These are phyloP conservation scores for Exutisphaerella laricina DNA, from an alignment of 2,329 filamentous ascomycete genomes.

Conservation along the genomic window DNA sequence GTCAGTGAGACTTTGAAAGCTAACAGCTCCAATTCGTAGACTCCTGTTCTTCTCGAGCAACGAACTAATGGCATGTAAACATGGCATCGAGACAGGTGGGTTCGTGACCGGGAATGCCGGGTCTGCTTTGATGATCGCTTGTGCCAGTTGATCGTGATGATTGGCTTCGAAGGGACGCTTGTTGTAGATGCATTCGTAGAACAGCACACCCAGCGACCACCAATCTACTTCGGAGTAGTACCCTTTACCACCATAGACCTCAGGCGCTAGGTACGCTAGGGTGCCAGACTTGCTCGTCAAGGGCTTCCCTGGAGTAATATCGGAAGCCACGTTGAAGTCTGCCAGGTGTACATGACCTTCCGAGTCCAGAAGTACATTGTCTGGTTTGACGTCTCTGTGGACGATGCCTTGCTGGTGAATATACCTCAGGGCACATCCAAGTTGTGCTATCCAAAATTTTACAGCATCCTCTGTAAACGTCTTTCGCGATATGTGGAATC, in stretches of 20 bases:
- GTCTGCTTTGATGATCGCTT: conserved; percentile 72
- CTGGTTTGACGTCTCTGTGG: conserved; percentile 85
- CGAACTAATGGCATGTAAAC: conserved; percentile 80
- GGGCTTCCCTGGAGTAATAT: conserved; percentile 74
- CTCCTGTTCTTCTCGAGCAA: conserved; percentile 74
- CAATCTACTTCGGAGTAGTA: conserved; percentile 91
- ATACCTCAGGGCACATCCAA: conserved; percentile 85
- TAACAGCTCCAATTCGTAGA: conserved; percentile 73
- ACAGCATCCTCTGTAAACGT: conserved; percentile 97
- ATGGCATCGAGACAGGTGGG: conserved; percentile 81
- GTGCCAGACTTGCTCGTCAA: conserved; percentile 96
- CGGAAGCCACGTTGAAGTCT: conserved; percentile 97
- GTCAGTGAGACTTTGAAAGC: conserved; percentile 77
- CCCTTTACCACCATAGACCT: conserved; percentile 86
- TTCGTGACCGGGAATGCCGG: conserved; percentile 90
- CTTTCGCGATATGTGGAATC: conserved; percentile 97
- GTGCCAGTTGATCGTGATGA: conserved; percentile 72
- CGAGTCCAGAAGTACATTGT: conserved; percentile 81
- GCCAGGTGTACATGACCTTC: conserved; percentile 95
- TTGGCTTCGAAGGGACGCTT: conserved; percentile 95
- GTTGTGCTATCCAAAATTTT: conserved; percentile 91
- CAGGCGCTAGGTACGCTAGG: conserved; percentile 88
- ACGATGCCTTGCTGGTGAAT: conserved; percentile 83
- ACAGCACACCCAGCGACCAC: conserved; percentile 98
- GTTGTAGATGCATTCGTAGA: conserved; percentile 99